Base-by-base conservation (phyloP, 78 protist genomes). In the Guillardia theta region DNA sequence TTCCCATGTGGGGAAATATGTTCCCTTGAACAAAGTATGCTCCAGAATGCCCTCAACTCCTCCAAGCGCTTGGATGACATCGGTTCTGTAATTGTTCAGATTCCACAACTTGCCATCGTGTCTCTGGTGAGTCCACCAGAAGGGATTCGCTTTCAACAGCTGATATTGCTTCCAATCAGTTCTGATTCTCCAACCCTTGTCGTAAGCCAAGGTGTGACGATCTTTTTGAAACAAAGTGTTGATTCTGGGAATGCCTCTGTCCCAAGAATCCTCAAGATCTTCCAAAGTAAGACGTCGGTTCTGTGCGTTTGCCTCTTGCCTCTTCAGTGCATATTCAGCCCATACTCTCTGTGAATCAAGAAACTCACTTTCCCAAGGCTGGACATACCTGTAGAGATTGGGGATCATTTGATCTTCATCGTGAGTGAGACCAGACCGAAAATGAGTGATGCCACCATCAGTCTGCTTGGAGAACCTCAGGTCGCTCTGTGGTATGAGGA, bases 1-100 rank as follows among this genome's bases (percentile, higher is more conserved):
- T 88, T 99, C 99, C 99, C 99, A 99, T 0, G 99, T 98, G 39
- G 99, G 99, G 98, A 99, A 99, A 93, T 98, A 98, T 24, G 99
- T 99, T 15, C 99, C 99, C 96, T 97, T 98, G 97, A 99, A 99
- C 37, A 99, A 96, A 10, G 99, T 98, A 97, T 99, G 99, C 96
- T 99, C 99, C n/a, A 99, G 98, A 53, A 99, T 99, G 94, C 99
- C 99, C 93, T 99, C 99, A 36, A 99, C 99, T 88, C 99, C 99
- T 30, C 99, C 99, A 10, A 99, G 98, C 33, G 99, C 98, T 95
- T 98, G 99, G 95, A 99, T 98, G 97, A 99, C 98, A 96, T 99
- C 99, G 0, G 99, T 98, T 44, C 99, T 96, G 98, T 99, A 99
- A 96, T 99, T 98, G 98, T 98, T 97, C 19, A 99, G 97, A 96